Evolutionary conservation across 345 rosid genomes (phyloP).

Genomic region (Citrus mangshanensis): DNA sequence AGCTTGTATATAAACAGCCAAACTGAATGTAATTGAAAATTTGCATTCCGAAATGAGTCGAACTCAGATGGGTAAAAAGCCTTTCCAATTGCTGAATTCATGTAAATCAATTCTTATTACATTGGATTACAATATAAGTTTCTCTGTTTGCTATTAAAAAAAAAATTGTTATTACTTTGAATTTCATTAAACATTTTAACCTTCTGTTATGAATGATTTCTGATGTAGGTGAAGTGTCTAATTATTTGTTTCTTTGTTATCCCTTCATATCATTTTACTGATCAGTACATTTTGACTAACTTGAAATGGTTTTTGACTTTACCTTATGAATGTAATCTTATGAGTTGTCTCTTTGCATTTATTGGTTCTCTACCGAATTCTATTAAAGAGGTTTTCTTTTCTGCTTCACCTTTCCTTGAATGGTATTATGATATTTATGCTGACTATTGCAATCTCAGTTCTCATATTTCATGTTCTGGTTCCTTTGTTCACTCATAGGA

Average conservation of each 20-base stretch:
- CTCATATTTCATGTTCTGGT: conserved; percentile 12
- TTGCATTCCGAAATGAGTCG: not conserved
- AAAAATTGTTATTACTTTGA: not conserved
- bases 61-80: not conserved
- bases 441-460: not conserved
- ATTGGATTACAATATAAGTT: not conserved
- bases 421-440: not conserved
- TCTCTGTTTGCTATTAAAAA: too few relatives aligned
- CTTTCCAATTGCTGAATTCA: not conserved
- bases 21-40: not conserved
- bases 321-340: not conserved
- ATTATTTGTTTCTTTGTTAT: not conserved
- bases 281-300: not conserved
- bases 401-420: not conserved
- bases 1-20: not conserved
- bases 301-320: not conserved
- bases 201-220: not conserved
- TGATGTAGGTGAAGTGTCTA: not conserved
- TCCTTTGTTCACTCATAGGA: conserved; percentile 19
- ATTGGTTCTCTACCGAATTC: not conserved
- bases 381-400: not conserved
- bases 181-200: not conserved
- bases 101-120: not conserved
- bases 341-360: not conserved
- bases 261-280: not conserved